Evolutionary conservation across 306 rosid genomes (phyloP), one percentile per base, ranked within the genome.

Genomic region (Datisca glomerata): DNA sequence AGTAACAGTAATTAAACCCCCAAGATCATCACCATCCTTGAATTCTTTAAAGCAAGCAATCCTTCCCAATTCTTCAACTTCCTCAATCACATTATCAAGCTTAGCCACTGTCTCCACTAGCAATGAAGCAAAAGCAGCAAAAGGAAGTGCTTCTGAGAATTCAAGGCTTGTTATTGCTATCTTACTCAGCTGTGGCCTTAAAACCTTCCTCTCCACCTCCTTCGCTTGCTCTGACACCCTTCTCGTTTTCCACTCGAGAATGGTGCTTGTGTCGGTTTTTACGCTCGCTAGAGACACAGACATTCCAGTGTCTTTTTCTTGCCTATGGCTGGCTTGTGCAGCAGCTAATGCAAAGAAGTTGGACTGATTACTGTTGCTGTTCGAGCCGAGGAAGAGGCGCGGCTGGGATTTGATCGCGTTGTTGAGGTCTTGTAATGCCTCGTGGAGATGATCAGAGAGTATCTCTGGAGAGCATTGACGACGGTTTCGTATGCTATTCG

Each of bases 101-200:
- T 83, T 89, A 1, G 95, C 97, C 43, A 79, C 97, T 0, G 75
- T 76, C 70, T 89, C 97, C 51, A 83, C 97, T 17, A 89, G 76
- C 73, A 83, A 52, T n/a, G 95, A 78, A 15, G 97, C 95, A 57
- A 89, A 89, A 12, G 95, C 95, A 31, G 97, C 97, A 53, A 89
- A 72, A 3, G 95, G 97, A 63, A 83, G 93, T 24, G 97, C 97
- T 55, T 89, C 95, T 11, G 95, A 83, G 75, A 89, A 89, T 59
- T 89, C 97, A 13, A 89, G 79, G 69, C 93, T 61, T 14, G 93
- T 89, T 54, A 77, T 80, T 1, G 81, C 95, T 18, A 80, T 74
- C 49, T 80, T 84, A 60, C 95, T 83, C 49, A 80, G 18, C 9
- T 89, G 97, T 3, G 93, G 80, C 63, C 95, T 80, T 17, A 83